A percentile compares a stretch with the other conserved stretches of the same genome.
These are phyloP conservation scores for Waltiozyma sp. DNA, from an alignment of 1,139 yeast species.

Conservation along the genomic window DNA sequence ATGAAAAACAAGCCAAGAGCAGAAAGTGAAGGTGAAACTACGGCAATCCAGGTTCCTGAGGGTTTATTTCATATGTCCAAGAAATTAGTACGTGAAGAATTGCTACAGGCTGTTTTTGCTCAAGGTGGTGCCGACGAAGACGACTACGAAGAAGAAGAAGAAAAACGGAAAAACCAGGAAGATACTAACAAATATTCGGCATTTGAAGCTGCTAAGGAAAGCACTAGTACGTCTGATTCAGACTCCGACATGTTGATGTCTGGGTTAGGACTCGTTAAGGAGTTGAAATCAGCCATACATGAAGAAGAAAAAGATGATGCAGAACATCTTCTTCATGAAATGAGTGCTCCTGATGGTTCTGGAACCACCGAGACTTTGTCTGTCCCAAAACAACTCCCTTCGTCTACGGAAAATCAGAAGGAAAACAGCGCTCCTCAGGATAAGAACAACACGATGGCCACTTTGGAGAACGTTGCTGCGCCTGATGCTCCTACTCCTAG, in stretches of 20 bases:
- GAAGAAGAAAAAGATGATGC: neutral
- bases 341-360: neutral
- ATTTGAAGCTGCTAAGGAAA: neutral
- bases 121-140: slow-evolving; percentile 2
- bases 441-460: slow-evolving; percentile 11
- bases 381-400: no score
- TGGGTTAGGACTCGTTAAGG: neutral
- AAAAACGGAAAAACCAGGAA: neutral
- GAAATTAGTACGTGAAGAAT: neutral
- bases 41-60: slow-evolving; percentile 15
- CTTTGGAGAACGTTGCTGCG: slow-evolving; percentile 43
- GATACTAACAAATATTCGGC: no score
- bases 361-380: no score
- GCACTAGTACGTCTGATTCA: neutral
- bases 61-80: slow-evolving; percentile 13
- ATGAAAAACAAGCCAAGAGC: slow-evolving; percentile 1
- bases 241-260: neutral
- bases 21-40: slow-evolving; percentile 5
- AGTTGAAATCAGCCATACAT: neutral
- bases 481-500: slow-evolving; percentile 43
- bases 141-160: slow-evolving; percentile 13
- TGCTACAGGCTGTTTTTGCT: neutral
- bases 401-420: no score
- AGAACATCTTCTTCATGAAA: no score
- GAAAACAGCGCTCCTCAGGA: neutral